These are phyloP conservation scores for Cubamyces sp. DNA, from an alignment of 768 basidiomycete genomes.

Conservation along the genomic window DNA sequence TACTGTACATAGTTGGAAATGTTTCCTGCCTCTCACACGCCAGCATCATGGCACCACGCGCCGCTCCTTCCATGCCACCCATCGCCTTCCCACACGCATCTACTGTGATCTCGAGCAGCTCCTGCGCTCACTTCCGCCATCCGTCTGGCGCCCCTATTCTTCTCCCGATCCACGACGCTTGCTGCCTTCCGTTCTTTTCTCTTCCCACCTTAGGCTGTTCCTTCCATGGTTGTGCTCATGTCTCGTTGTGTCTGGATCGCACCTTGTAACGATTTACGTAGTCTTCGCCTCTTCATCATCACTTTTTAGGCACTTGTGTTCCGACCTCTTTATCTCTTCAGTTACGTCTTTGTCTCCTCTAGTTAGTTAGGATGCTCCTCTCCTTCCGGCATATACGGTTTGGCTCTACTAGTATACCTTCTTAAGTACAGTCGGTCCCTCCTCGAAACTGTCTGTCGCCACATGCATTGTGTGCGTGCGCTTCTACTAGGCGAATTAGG, in stretches of 20 bases:
- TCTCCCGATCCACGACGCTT: conserved; percentile 22
- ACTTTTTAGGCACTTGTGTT: background rate
- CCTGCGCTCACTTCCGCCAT: background rate
- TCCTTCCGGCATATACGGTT: conserved; percentile 21
- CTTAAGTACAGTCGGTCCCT: conserved; percentile 16
- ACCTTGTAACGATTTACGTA: conserved; percentile 17
- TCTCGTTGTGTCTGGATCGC: conserved; percentile 26
- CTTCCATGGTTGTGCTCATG: conserved; percentile 27
- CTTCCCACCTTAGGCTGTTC: conserved; percentile 3
- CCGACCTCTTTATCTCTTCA: conserved; percentile 13
- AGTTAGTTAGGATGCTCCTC: conserved; percentile 22
- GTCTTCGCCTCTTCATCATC: background rate
- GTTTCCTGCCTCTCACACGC: conserved; percentile 17
- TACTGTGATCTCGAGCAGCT: conserved; percentile 9
- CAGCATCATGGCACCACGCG: conserved; percentile 16
- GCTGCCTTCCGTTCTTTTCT: conserved; percentile 8
- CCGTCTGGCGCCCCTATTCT: background rate
- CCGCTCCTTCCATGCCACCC: conserved; percentile 24
- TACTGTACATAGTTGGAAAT: conserved; percentile 28
- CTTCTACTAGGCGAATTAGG: background rate
- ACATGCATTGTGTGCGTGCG: background rate
- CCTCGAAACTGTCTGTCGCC: background rate
- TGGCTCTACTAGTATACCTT: conserved; percentile 16
- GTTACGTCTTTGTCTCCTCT: background rate
- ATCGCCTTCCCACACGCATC: conserved; percentile 16